Conservation (phyloP, 1,139 yeast species). For the Kurtzmaniella quercitrusa region DNA sequence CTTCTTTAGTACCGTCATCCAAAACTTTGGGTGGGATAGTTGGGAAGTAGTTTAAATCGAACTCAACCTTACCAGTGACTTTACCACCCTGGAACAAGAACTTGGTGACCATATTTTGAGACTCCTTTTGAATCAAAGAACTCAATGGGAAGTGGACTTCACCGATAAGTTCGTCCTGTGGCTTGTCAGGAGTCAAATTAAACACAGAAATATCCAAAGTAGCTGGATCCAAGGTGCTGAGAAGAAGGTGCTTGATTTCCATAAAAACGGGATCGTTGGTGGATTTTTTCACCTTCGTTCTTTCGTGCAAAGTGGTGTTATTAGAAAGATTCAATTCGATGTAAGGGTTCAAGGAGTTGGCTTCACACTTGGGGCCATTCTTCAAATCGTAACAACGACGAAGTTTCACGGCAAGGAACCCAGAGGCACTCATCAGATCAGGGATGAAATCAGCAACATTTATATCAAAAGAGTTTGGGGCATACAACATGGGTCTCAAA, state of each 20-base stretch:
- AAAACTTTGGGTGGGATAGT: slow-evolving; percentile 42
- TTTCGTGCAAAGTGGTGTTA: slow-evolving; percentile 39
- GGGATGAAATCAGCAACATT: slow-evolving; percentile 70
- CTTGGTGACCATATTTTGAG: slow-evolving; percentile 26
- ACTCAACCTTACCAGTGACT: slow-evolving; percentile 55
- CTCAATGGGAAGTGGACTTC: slow-evolving; percentile 51
- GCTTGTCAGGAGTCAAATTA: slow-evolving; percentile 48
- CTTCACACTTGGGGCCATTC: slow-evolving; percentile 33
- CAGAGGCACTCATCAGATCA: slow-evolving; percentile 59
- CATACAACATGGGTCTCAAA: slow-evolving; percentile 73
- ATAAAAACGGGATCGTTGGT: slow-evolving; percentile 58
- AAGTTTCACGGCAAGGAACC: slow-evolving; percentile 61
- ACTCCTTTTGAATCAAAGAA: slow-evolving; percentile 55
- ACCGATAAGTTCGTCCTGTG: slow-evolving; percentile 56
- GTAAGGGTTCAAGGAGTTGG: slow-evolving; percentile 56
- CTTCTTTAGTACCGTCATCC: slow-evolving; percentile 49
- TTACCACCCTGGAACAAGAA: slow-evolving; percentile 48
- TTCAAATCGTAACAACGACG: slow-evolving; percentile 50
- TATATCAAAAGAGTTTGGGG: slow-evolving; percentile 76
- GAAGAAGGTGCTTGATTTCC: slow-evolving; percentile 59
- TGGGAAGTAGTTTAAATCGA: slow-evolving; percentile 64
- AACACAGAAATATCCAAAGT: slow-evolving; percentile 49
- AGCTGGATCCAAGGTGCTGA: slow-evolving; percentile 55
- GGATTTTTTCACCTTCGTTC: slow-evolving; percentile 54
- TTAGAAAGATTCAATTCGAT: slow-evolving; percentile 46